Base-by-base conservation (phyloP, 495 filamentous ascomycete species). In the Bombardia bombarda region DNA sequence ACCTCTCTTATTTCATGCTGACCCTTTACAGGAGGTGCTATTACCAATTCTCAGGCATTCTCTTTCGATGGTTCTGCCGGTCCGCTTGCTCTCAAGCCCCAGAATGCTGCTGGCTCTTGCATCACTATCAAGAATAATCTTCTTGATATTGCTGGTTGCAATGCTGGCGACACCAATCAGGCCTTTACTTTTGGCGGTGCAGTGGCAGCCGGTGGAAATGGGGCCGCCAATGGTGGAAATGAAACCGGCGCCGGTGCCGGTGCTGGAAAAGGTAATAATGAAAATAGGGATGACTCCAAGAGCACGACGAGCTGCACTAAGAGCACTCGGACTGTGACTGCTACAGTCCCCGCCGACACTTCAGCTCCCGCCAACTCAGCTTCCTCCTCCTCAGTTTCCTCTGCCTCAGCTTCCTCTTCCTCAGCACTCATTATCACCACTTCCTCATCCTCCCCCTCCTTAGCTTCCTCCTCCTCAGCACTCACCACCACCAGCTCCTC, bases 21-120 rank as follows among this genome's bases (percentile, higher is more conserved):
- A 57, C 38, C 7, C 13, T 3, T 25, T 13, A 8, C 30, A 63
- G 65, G 68, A 14, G 73, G 73, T 17, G 50, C 51, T 16, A 68
- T 73, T 3, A 73, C 74, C 19, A 53, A 68, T 35, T 75, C 70
- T 2, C 72, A 77, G 47, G 44, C 68, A 2, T 77, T 73, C 43
- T 41, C 57, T 32, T 74, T 75, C 42, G 51, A 62, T 40, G 66
- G 66, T 20, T 47, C 49, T 7, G 55, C 60, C 30, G 67, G 66
- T 12, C 63, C 70, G 1, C 55, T 72, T 8, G 39, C 67, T 1
- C 47, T 77, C 7, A 47, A 58, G 14, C 72, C 72, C 5, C 34
- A 60, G 36, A 74, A 75, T 42, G 50, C 58, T 6, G 50, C 42
- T 1, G 63, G 65, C 18, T 67, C 60, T 1, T 77, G 74, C 41